These are phyloP conservation scores for Zea luxurians DNA, from an alignment of 176 grass and related monocot genomes.

Conservation along the genomic window DNA sequence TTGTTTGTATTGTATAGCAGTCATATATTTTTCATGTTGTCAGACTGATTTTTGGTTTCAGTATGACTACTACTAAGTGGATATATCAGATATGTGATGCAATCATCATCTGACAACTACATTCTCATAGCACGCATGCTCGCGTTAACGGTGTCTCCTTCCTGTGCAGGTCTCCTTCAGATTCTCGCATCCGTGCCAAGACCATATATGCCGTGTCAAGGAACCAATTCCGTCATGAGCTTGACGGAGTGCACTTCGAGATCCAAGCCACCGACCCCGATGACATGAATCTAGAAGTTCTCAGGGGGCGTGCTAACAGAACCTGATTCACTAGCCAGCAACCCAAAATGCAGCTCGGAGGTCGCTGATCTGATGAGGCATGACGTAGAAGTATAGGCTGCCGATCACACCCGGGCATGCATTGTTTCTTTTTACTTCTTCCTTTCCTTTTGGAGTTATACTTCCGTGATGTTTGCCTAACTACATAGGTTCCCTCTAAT, in stretches of 20 bases:
- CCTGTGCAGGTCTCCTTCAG: constrained; percentile 58
- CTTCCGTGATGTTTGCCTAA: constrained; percentile 24
- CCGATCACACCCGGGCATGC: constrained; percentile 35
- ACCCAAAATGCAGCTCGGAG: constrained; percentile 6
- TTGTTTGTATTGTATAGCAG: background rate
- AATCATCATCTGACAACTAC: background rate
- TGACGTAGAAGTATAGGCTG: constrained; percentile 30
- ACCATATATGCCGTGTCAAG: constrained; percentile 64
- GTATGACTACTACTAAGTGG: background rate
- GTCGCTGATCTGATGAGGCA: constrained; percentile 37
- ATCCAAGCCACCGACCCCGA: constrained; percentile 71
- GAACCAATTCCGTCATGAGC: constrained; percentile 60
- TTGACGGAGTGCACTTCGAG: constrained; percentile 80
- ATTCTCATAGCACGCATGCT: background rate
- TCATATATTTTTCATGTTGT: background rate
- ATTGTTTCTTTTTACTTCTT: background rate
- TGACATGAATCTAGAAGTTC: constrained; percentile 65
- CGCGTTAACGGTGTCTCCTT: background rate
- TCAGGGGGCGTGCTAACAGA: constrained; percentile 53
- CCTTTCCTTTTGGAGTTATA: background rate
- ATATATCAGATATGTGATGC: background rate
- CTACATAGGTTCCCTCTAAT: constrained; percentile 35
- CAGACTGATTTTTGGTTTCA: constrained; percentile 10
- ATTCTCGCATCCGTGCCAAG: constrained; percentile 66
- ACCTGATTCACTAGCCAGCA: constrained; percentile 35